phyloP scores from a whole-genome alignment of 768 basidiomycete genomes.

The Russula earlei region DNA sequence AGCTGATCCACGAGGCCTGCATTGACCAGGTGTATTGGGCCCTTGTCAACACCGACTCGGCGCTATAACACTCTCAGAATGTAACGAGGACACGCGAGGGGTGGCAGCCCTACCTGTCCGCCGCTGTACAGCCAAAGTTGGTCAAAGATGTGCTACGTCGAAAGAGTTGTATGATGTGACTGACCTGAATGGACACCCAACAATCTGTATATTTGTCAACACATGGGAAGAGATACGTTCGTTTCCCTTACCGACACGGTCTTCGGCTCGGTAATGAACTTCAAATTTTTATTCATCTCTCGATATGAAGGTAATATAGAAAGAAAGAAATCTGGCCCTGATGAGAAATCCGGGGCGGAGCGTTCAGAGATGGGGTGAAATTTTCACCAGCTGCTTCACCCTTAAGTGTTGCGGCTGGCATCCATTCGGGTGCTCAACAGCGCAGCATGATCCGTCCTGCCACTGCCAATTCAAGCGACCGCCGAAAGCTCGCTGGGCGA shows the following conservation, averaged over 20 bases:
- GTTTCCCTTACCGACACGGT: slow-evolving; percentile 56
- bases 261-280: slow-evolving; percentile 58
- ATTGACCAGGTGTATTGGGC: slow-evolving; percentile 81
- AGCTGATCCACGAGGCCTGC: slow-evolving; percentile 79
- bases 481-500: too few relatives aligned
- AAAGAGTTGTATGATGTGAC: slow-evolving; percentile 24
- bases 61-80: slow-evolving; percentile 36
- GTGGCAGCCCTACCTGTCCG: slow-evolving; percentile 44
- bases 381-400: too few relatives aligned
- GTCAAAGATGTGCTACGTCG: neutral
- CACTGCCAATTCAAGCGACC: too few relatives aligned
- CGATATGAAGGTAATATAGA: neutral
- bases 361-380: neutral
- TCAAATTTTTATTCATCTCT: slow-evolving; percentile 11
- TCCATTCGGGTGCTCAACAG: too few relatives aligned
- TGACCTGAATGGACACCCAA: slow-evolving; percentile 93
- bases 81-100: neutral
- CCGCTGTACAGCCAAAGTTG: slow-evolving; percentile 35
- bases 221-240: neutral
- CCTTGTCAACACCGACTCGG: slow-evolving; percentile 73
- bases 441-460: too few relatives aligned
- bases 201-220: slow-evolving; percentile 45
- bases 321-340: neutral
- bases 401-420: too few relatives aligned
- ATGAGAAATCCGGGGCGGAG: neutral